Evolutionary conservation across 768 basidiomycete species (phyloP).

Genomic region (Suillus americanus): DNA sequence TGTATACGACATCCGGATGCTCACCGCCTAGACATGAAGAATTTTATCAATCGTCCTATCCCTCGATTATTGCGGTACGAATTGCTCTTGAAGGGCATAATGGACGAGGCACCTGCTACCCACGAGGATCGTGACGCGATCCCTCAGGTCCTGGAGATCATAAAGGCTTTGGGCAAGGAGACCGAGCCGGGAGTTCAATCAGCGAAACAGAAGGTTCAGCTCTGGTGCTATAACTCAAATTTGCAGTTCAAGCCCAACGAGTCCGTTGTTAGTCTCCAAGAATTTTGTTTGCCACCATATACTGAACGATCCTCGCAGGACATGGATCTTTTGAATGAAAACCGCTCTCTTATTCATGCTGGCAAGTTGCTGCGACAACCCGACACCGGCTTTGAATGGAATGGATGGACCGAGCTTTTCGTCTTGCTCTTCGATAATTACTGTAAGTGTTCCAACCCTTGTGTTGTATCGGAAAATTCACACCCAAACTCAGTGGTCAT

Average conservation of each 20-base stretch:
- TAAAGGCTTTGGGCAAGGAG: conserved; percentile 83
- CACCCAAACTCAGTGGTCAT: conserved; percentile 63
- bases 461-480: conserved; percentile 11
- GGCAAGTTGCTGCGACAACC: conserved; percentile 85
- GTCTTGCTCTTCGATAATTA: conserved; percentile 96
- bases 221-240: conserved; percentile 84
- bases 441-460: conserved; percentile 45
- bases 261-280: conserved; percentile 44
- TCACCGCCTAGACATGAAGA: conserved; percentile 86
- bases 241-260: conserved; percentile 81
- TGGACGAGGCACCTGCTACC: conserved; percentile 68
- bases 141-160: conserved; percentile 82
- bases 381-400: conserved; percentile 86
- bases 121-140: conserved; percentile 85
- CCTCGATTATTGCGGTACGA: conserved; percentile 88
- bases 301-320: conserved; percentile 43
- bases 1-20: conserved; percentile 69
- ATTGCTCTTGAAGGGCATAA: conserved; percentile 76
- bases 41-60: conserved; percentile 90
- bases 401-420: conserved; percentile 86
- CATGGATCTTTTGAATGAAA: conserved; percentile 85
- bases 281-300: background rate
- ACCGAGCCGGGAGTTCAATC: conserved; percentile 84
- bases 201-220: conserved; percentile 85
- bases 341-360: conserved; percentile 79